These are phyloP conservation scores for Crassisporium funariophilum DNA, from an alignment of 768 basidiomycete genomes.

Conservation along the genomic window DNA sequence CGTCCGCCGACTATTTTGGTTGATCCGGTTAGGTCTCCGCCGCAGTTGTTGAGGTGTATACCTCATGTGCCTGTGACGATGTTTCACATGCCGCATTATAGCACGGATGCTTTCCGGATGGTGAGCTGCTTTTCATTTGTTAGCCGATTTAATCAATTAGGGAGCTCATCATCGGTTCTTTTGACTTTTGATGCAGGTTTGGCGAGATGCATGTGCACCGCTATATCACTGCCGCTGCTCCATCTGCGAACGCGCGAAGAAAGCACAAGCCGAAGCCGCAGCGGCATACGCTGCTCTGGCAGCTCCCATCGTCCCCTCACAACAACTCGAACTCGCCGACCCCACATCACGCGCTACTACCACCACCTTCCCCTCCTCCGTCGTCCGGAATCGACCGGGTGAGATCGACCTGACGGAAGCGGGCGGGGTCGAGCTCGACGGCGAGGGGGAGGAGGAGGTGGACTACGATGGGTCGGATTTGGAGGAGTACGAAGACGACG, in stretches of 20 bases:
- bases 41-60: constrained; percentile 63
- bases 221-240: constrained; percentile 72
- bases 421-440: constrained; percentile 20
- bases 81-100: constrained; percentile 56
- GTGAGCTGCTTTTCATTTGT: constrained; percentile 41
- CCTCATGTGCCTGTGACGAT: constrained; percentile 66
- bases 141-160: constrained; percentile 8
- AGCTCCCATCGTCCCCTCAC: constrained; percentile 16
- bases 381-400: constrained; percentile 5
- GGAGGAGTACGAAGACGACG: constrained; percentile 23
- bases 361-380: constrained; percentile 4
- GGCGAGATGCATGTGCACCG: constrained; percentile 74
- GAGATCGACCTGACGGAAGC: constrained; percentile 27
- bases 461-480: constrained; percentile 21
- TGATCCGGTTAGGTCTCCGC: constrained; percentile 63
- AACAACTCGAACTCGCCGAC: constrained; percentile 11
- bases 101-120: constrained; percentile 55
- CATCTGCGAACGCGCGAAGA: constrained; percentile 72
- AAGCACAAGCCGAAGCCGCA: constrained; percentile 38
- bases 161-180: constrained; percentile 3
- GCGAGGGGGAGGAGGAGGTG: constrained; percentile 26
- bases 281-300: constrained; percentile 31
- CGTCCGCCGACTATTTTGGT: constrained; percentile 34
- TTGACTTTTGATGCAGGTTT: constrained; percentile 53
- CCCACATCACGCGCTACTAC: constrained; percentile 4